Conservation (phyloP, 371 early-diverging fungal species). For the Actinomucor elegans region DNA sequence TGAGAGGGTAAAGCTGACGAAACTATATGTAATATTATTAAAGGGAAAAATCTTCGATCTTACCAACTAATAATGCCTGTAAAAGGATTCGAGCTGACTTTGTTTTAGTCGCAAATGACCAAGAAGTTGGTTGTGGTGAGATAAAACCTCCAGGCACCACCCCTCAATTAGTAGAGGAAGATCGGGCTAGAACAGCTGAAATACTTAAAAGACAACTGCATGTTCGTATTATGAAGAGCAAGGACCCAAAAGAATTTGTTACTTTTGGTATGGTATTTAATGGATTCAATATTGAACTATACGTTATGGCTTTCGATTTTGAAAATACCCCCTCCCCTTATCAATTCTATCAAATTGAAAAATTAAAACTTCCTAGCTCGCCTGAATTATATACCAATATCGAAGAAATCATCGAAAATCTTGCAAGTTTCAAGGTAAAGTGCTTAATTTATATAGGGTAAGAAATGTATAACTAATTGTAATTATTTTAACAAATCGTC, state of each 20-base stretch:
- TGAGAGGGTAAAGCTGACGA: constrained; percentile 3
- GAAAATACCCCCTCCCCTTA: constrained; percentile 11
- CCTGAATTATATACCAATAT: constrained; percentile 13
- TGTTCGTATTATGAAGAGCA: constrained; percentile 19
- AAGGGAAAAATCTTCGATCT: constrained; percentile 18
- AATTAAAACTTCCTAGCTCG: constrained; percentile 11
- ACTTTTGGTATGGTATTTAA: constrained; percentile 19
- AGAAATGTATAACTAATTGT: constrained; percentile 9
- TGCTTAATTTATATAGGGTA: constrained; percentile 14
- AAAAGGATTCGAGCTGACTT: constrained; percentile 14
- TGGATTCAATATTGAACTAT: constrained; percentile 16
- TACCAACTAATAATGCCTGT: constrained; percentile 10
- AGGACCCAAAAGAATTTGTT: constrained; percentile 16
- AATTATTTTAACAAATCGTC: constrained; percentile 16
- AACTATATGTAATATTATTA: constrained; percentile 2
- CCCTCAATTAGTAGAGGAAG: constrained; percentile 12
- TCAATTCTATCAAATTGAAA: constrained; percentile 18
- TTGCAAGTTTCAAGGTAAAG: constrained; percentile 21
- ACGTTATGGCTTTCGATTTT: constrained; percentile 15
- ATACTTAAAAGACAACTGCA: constrained; percentile 16
- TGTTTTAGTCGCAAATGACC: constrained; percentile 10
- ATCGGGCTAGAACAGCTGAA: constrained; percentile 16
- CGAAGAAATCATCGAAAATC: constrained; percentile 19
- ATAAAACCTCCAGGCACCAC: constrained; percentile 11
- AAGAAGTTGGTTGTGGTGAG: constrained; percentile 20